These are phyloP conservation scores for Beauveria rudraprayagi DNA, from an alignment of 2,329 filamentous ascomycete genomes.

Conservation along the genomic window DNA sequence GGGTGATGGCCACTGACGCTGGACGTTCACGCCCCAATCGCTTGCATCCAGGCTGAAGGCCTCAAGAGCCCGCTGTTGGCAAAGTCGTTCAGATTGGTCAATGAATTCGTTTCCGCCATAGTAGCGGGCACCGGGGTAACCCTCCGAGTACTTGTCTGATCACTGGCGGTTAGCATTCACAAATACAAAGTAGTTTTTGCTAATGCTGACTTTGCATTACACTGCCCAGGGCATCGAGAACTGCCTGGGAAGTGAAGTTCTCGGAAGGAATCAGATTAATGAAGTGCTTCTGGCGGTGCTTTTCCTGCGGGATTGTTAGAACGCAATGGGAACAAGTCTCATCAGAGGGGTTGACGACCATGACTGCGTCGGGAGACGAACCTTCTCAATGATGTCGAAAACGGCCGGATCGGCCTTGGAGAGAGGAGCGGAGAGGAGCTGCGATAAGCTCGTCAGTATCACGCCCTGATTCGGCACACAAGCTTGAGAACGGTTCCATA, in stretches of 20 bases:
- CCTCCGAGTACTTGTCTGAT: slow-evolving; percentile 93
- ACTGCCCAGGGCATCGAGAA: slow-evolving; percentile 84
- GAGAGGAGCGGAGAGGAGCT: slow-evolving; percentile 75
- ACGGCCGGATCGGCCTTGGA: slow-evolving; percentile 80
- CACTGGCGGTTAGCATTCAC: slow-evolving; percentile 22
- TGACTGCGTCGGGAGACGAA: slow-evolving; percentile 31
- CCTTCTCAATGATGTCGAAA: slow-evolving; percentile 85
- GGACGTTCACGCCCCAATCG: slow-evolving; percentile 96
- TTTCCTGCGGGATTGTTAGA: slow-evolving; percentile 56
- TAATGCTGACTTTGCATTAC: slow-evolving; percentile 75
- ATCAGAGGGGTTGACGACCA: neutral
- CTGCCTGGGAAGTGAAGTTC: slow-evolving; percentile 90
- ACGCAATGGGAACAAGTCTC: neutral
- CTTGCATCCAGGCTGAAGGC: slow-evolving; percentile 75
- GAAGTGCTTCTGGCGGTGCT: slow-evolving; percentile 92
- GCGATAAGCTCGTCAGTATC: slow-evolving; percentile 2
- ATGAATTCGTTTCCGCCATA: slow-evolving; percentile 97
- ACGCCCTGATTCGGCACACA: slow-evolving; percentile 4
- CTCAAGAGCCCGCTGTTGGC: slow-evolving; percentile 82
- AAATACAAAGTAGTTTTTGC: slow-evolving; percentile 9
- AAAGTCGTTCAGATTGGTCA: slow-evolving; percentile 79
- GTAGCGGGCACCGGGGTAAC: slow-evolving; percentile 92
- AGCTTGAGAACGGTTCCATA: slow-evolving; percentile 23
- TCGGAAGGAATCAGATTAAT: slow-evolving; percentile 96
- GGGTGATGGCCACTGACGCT: slow-evolving; percentile 49